These are phyloP conservation scores for Lantana camara DNA, from an alignment of 257 asterid genomes.

Conservation along the genomic window DNA sequence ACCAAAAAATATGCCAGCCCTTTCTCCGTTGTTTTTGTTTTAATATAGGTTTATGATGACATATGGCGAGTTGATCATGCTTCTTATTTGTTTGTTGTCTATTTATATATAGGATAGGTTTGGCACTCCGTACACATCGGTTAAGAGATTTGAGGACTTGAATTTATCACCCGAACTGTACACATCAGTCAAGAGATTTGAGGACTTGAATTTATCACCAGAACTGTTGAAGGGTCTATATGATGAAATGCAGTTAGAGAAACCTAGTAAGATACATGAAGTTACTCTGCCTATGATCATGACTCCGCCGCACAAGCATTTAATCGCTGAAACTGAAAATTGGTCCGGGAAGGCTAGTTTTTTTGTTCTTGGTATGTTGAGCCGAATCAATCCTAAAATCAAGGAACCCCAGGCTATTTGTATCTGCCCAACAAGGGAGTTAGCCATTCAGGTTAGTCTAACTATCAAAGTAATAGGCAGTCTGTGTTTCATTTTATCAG, in stretches of 20 bases:
- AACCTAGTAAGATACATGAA: conserved; percentile 84
- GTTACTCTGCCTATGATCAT: conserved; percentile 91
- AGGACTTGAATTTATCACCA: conserved; percentile 74
- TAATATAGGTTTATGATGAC: neutral
- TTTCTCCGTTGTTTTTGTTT: neutral
- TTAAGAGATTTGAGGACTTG: conserved; percentile 64
- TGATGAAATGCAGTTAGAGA: conserved; percentile 78
- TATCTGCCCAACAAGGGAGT: conserved; percentile 94
- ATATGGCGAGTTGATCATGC: neutral
- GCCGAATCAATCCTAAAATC: conserved; percentile 76
- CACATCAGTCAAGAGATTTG: conserved; percentile 74
- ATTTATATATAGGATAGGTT: conserved; percentile 49
- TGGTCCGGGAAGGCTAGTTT: conserved; percentile 98
- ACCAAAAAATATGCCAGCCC: too few species aligned
- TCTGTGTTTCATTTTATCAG: neutral
- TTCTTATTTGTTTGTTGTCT: neutral
- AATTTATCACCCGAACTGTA: conserved; percentile 73
- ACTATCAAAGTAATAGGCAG: neutral
- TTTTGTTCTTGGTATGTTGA: conserved; percentile 95
- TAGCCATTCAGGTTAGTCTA: conserved; percentile 80
- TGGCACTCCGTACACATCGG: conserved; percentile 66
- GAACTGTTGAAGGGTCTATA: conserved; percentile 85
- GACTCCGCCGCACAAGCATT: conserved; percentile 78
- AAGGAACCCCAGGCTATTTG: conserved; percentile 92
- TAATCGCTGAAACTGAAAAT: conserved; percentile 95